These are phyloP conservation scores for Diplotaxis tenuifolia DNA, from an alignment of 345 rosid genomes.

Conservation along the genomic window DNA sequence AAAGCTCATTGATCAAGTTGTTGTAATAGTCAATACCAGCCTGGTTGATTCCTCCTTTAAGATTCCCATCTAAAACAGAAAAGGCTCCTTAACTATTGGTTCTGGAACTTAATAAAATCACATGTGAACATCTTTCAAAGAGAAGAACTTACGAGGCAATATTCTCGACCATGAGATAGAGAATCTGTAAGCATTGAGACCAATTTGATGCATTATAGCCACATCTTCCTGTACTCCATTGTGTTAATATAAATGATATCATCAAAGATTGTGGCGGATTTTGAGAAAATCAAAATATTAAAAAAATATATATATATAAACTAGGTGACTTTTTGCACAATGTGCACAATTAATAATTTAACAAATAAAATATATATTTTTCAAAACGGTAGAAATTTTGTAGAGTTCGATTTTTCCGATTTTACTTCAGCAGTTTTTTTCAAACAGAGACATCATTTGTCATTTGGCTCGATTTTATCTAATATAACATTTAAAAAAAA, in stretches of 20 bases:
- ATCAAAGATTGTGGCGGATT: background rate
- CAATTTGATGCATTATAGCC: background rate
- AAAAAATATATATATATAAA: no score
- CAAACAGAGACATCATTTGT: background rate
- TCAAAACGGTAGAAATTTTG: background rate
- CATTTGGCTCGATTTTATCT: no score
- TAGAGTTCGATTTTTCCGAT: background rate
- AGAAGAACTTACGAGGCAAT: no score
- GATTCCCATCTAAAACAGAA: constrained; percentile 39
- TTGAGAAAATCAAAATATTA: background rate
- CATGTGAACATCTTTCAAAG: background rate
- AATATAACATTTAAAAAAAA: no score
- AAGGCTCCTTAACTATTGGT: background rate
- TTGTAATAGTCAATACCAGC: no score
- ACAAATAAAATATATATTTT: no score
- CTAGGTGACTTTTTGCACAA: background rate
- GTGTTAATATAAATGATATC: background rate
- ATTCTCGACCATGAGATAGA: no score
- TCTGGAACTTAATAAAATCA: background rate
- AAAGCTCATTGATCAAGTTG: no score
- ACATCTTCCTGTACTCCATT: background rate
- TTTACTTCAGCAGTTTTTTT: background rate
- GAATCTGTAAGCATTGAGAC: background rate
- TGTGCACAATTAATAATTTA: background rate
- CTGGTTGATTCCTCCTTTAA: constrained; percentile 36